These are phyloP conservation scores for Debaryomyces castellii DNA, from an alignment of 805 yeast species.

Conservation along the genomic window DNA sequence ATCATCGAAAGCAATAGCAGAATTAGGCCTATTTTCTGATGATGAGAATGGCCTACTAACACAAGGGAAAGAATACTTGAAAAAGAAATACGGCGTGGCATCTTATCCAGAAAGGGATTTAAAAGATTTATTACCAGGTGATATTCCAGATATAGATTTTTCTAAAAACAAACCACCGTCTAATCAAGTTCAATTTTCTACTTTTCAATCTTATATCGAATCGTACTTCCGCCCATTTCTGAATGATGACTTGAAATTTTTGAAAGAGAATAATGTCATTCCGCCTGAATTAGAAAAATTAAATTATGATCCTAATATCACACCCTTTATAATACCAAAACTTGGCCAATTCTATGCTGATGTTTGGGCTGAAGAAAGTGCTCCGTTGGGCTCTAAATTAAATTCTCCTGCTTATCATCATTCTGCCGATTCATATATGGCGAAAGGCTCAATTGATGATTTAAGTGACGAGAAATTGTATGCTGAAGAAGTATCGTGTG, in stretches of 20 bases:
- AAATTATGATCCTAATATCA: conserved; percentile 62
- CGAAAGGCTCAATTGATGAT: conserved; percentile 61
- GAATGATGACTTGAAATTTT: conserved; percentile 79
- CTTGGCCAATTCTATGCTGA: conserved; percentile 81
- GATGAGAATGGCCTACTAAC: conserved; percentile 56
- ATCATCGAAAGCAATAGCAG: conserved; percentile 59
- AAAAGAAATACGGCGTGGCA: conserved; percentile 80
- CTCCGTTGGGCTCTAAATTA: conserved; percentile 40
- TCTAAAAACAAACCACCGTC: conserved; percentile 68
- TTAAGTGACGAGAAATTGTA: conserved; percentile 64
- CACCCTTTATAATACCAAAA: conserved; percentile 80
- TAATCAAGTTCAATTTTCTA: conserved; percentile 88
- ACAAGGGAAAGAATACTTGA: conserved; percentile 72
- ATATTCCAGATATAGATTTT: conserved; percentile 82
- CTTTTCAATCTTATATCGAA: conserved; percentile 83
- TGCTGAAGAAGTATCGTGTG: conserved; percentile 77
- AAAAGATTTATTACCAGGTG: conserved; percentile 78
- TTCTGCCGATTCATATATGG: conserved; percentile 44
- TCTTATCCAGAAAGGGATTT: conserved; percentile 84
- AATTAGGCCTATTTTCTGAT: conserved; percentile 65
- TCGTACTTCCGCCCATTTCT: conserved; percentile 74
- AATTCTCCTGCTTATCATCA: conserved; percentile 49
- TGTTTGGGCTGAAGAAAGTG: conserved; percentile 84
- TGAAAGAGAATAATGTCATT: conserved; percentile 59
- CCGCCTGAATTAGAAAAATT: conserved; percentile 48